phyloP scores from a whole-genome alignment of 495 filamentous ascomycete genomes.

The Tuber magnatum region DNA sequence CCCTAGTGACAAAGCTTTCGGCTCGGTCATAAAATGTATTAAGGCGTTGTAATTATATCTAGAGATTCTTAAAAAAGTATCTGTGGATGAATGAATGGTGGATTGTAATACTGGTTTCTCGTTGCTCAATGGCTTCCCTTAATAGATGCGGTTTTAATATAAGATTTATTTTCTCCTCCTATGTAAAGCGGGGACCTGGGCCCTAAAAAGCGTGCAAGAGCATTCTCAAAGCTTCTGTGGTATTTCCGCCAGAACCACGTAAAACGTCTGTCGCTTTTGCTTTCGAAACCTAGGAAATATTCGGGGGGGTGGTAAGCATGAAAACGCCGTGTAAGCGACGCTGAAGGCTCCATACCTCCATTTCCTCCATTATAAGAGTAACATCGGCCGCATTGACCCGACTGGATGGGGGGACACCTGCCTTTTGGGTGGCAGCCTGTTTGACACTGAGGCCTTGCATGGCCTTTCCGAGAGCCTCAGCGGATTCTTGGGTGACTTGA shows the following conservation, averaged over 20 bases:
- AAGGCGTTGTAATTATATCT: conserved; percentile 20
- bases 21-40: conserved; percentile 27
- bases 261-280: conserved; percentile 29
- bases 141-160: not conserved
- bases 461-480: conserved; percentile 75
- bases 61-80: not conserved
- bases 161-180: not conserved
- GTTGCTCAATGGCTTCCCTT: conserved; percentile 1
- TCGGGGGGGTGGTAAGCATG: conserved; percentile 12
- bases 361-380: conserved; percentile 28
- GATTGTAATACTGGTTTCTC: not conserved
- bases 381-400: conserved; percentile 65
- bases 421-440: conserved; percentile 27
- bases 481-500: conserved; percentile 57
- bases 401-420: conserved; percentile 46
- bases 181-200: not conserved
- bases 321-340: not conserved
- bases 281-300: conserved; percentile 22
- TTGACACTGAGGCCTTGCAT: conserved; percentile 52
- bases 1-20: conserved; percentile 30
- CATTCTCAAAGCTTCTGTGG: conserved; percentile 26
- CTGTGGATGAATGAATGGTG: not conserved
- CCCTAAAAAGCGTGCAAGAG: conserved; percentile 18
- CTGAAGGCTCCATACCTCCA: conserved; percentile 19
- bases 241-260: conserved; percentile 24